Evolutionary conservation across 345 rosid species (phyloP).

Genomic region (Hibiscus mutabilis): DNA sequence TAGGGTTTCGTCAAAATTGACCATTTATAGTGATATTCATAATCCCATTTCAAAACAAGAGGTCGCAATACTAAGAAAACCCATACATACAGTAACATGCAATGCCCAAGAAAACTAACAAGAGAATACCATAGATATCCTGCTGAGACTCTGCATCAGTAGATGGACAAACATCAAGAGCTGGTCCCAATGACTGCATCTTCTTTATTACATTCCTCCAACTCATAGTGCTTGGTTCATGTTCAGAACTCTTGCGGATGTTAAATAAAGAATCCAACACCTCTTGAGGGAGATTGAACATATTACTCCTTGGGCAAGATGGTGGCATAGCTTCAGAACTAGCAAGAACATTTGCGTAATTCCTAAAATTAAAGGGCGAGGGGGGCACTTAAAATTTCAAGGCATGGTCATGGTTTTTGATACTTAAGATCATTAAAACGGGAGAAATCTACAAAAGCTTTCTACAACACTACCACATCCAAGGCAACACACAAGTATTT

Average conservation of each 20-base stretch:
- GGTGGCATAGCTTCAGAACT: conserved; percentile 34
- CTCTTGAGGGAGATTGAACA: conserved; percentile 57
- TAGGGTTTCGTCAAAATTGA: background rate
- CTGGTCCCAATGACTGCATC: conserved; percentile 59
- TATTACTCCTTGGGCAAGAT: conserved; percentile 29
- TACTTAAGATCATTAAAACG: background rate
- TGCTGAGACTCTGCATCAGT: conserved; percentile 34
- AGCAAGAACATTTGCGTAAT: conserved; percentile 38
- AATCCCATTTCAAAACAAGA: background rate
- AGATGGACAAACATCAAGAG: conserved; percentile 37
- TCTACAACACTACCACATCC: background rate
- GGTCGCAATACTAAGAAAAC: background rate
- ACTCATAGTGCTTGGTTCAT: conserved; percentile 65
- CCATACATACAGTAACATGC: background rate
- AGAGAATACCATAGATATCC: conserved; percentile 31
- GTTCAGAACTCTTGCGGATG: conserved; percentile 50
- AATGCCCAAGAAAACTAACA: conserved; percentile 1
- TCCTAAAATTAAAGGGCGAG: conserved; percentile 32
- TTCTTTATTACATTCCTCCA: conserved; percentile 86
- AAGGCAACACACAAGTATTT: background rate
- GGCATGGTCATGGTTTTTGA: background rate
- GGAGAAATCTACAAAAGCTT: conserved; percentile 3
- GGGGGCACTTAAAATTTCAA: conserved; percentile 10
- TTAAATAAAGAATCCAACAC: conserved; percentile 82
- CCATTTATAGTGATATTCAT: background rate